Evolutionary conservation across 2,329 filamentous ascomycete genomes (phyloP), one percentile per base, ranked within the genome.

Genomic region (Blastomyces silverae): DNA sequence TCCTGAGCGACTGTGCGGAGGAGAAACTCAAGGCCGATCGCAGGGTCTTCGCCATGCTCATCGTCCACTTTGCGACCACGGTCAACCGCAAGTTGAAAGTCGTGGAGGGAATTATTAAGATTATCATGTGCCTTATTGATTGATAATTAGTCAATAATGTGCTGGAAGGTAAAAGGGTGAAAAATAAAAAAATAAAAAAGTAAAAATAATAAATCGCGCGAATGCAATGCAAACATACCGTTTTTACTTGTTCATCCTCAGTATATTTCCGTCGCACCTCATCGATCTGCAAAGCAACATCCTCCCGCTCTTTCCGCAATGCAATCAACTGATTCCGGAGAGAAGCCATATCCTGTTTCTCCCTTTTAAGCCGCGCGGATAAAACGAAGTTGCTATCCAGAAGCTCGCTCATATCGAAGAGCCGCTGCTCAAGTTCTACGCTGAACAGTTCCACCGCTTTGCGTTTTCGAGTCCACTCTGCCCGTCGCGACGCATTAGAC

Each of bases 351-450:
- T 77, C 79, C 67, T 74, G 79, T 71, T 77, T 80, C 67, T 76
- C 78, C 67, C 71, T 75, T 64, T 78, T 80, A 57, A 81, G 69
- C 64, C 80, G 79, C 61, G 78, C 74, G 34, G 78, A 77, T 31
- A 83, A 76, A 2, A 77, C 73, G 64, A 78, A 80, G 57, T 82
- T 79, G 63, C 80, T 79, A 65, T 84, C 80, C 2, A 83, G 77
- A 28, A 82, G 78, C 67, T 82, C 81, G 65, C 81, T 83, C 37
- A 84, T 72, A 55, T 81, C 79, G 57, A 84, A 78, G 2, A 85
- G 72, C 28, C 80, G 78, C 37, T 80, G 79, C 22, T 80, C 78
- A 22, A 85, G 72, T 61, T 81, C 79, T 10, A 77, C 73, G 17
- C 78, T 77, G 69, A 81, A 84, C 5, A 77, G 76, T 48, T 82